Evolutionary conservation across 2,329 filamentous ascomycete genomes (phyloP).

Genomic region (Epichloe festucae): DNA sequence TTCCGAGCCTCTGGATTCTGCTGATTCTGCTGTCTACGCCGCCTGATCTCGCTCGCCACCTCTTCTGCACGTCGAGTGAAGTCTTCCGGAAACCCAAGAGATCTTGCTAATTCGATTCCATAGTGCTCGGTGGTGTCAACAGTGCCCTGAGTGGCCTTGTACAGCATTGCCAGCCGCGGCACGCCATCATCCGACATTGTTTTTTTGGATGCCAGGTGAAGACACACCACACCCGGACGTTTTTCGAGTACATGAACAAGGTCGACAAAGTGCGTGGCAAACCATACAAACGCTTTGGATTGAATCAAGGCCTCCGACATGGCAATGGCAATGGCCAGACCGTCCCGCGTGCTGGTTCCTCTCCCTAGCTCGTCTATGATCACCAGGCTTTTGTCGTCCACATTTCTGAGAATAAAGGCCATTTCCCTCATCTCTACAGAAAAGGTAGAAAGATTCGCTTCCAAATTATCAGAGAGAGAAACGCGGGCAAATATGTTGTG

Average conservation of each 20-base stretch:
- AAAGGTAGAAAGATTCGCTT: conserved; percentile 87
- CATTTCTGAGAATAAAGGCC: conserved; percentile 78
- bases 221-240: conserved; percentile 64
- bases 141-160: conserved; percentile 63
- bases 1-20: conserved; percentile 44
- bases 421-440: conserved; percentile 93
- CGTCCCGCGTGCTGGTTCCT: conserved; percentile 80
- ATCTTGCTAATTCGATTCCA: conserved; percentile 66
- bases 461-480: conserved; percentile 75
- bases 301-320: conserved; percentile 80
- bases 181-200: conserved; percentile 32
- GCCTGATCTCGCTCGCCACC: conserved; percentile 50
- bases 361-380: conserved; percentile 89
- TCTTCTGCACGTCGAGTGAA: conserved; percentile 56
- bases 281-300: conserved; percentile 72
- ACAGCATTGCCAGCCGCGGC: conserved; percentile 70
- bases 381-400: conserved; percentile 61
- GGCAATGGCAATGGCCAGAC: conserved; percentile 76
- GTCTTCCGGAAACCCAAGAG: conserved; percentile 55
- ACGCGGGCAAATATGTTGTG: conserved; percentile 79
- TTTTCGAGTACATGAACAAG: conserved; percentile 64
- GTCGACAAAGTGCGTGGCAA: conserved; percentile 85
- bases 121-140: conserved; percentile 59
- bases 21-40: conserved; percentile 43
- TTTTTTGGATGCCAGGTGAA: conserved; percentile 66